Percentiles rank a stretch among this genome's conserved stretches.
These are phyloP conservation scores for Globisporangium radiosum DNA, from an alignment of 352 stramenopile genomes.

Conservation along the genomic window DNA sequence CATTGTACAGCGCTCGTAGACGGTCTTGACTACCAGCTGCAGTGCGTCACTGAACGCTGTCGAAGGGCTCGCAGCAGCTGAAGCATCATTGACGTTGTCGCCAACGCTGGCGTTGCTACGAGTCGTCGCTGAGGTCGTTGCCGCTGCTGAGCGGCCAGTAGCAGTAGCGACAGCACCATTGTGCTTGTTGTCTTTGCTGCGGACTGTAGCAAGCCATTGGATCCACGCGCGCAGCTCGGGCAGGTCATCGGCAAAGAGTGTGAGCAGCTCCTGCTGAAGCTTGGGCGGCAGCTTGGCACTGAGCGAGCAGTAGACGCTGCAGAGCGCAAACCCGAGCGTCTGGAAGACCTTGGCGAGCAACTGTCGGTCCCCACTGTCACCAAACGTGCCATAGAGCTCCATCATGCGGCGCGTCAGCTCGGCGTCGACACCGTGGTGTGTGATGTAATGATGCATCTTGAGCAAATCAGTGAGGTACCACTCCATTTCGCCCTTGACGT, in stretches of 20 bases:
- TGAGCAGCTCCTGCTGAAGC: constrained; percentile 48
- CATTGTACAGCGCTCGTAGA: constrained; percentile 35
- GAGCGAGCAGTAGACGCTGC: constrained; percentile 32
- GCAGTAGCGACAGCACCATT: constrained; percentile 2
- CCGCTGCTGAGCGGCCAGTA: too few relatives aligned
- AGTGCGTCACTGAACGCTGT: constrained; percentile 19
- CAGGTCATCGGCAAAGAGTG: constrained; percentile 36
- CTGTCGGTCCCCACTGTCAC: constrained; percentile 33
- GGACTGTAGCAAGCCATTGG: constrained; percentile 27
- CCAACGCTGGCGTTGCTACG: too few relatives aligned
- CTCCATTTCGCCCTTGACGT: constrained; percentile 54
- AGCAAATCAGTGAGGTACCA: constrained; percentile 51
- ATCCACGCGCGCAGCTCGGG: constrained; percentile 44
- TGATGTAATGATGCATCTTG: constrained; percentile 46
- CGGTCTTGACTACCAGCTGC: constrained; percentile 34
- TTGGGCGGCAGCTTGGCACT: constrained; percentile 31
- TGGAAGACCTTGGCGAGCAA: constrained; percentile 51
- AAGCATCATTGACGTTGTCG: too few relatives aligned
- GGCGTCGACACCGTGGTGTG: constrained; percentile 26
- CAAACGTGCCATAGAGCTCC: constrained; percentile 37
- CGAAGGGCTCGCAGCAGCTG: neutral
- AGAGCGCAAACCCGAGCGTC: constrained; percentile 26
- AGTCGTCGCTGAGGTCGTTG: too few relatives aligned
- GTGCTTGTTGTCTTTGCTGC: constrained; percentile 4
- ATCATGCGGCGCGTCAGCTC: constrained; percentile 19